Conservation (phyloP, 176 grass and related monocot species). For the Poa annua region DNA sequence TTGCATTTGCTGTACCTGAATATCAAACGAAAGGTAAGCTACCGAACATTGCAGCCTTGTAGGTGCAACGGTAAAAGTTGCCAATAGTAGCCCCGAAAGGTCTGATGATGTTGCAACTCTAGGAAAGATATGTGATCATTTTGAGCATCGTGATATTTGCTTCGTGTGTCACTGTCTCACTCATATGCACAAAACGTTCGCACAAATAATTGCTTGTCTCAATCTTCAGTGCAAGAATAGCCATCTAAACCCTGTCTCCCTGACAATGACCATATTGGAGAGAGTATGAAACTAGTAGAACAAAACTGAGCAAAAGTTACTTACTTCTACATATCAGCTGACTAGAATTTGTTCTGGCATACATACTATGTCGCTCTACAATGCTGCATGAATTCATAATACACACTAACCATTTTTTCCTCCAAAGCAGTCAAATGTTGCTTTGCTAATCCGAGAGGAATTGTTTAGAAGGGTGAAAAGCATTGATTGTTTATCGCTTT, state of each 20-base stretch:
- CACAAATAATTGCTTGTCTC: conserved; percentile 3
- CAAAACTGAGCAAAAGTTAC: conserved; percentile 26
- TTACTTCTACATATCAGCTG: conserved; percentile 1
- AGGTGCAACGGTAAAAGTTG: conserved; percentile 2
- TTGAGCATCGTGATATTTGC: conserved; percentile 1
- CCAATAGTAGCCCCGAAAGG: background rate
- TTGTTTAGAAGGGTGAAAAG: conserved; percentile 24
- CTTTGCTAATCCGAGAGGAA: background rate
- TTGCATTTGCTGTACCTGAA: background rate
- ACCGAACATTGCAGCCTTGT: background rate
- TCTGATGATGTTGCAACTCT: conserved; percentile 18
- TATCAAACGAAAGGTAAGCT: background rate
- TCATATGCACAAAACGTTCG: conserved; percentile 18
- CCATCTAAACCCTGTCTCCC: background rate
- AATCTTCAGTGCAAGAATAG: conserved; percentile 15
- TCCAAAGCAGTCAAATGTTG: conserved; percentile 24
- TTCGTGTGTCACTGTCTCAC: background rate
- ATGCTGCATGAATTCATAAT: background rate
- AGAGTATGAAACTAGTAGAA: conserved; percentile 9
- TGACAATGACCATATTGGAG: background rate
- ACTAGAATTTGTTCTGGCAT: background rate
- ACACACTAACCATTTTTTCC: background rate
- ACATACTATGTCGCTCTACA: conserved; percentile 3
- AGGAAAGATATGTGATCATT: conserved; percentile 23
- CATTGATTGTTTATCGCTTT: conserved; percentile 44